Evolutionary conservation across 2,329 filamentous ascomycete species (phyloP).

Genomic region (Colletotrichum gigasporum): DNA sequence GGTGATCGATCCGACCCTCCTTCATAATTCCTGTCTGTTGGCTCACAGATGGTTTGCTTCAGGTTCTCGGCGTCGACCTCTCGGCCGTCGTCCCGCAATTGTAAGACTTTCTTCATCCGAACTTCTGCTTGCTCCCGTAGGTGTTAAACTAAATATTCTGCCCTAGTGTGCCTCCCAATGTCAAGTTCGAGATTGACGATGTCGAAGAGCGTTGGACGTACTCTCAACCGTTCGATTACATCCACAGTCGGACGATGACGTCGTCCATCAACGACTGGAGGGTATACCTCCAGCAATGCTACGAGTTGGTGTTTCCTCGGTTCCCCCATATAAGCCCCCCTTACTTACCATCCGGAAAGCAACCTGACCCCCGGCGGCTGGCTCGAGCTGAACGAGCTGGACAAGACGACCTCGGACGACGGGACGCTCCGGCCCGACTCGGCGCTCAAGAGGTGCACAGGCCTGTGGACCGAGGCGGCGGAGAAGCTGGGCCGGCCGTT

Average conservation of each 20-base stretch:
- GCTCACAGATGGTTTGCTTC: conserved; percentile 37
- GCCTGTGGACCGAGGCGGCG: conserved; percentile 46
- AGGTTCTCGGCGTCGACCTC: conserved; percentile 50
- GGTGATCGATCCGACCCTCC: too few relatives aligned
- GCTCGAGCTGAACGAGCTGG: conserved; percentile 43
- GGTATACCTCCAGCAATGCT: conserved; percentile 55
- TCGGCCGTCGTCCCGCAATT: conserved; percentile 50
- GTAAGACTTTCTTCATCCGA: conserved; percentile 53
- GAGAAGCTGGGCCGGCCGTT: conserved; percentile 46
- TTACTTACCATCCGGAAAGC: neutral
- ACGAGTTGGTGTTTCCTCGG: conserved; percentile 43
- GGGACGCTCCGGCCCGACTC: conserved; percentile 45
- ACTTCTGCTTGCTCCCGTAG: conserved; percentile 53
- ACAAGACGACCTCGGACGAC: conserved; percentile 42
- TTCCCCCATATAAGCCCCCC: neutral
- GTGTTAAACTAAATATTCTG: conserved; percentile 45
- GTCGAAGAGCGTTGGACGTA: conserved; percentile 60
- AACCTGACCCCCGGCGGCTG: conserved; percentile 51
- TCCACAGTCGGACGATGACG: conserved; percentile 61
- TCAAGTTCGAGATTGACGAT: conserved; percentile 65
- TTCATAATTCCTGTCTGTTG: conserved; percentile 25
- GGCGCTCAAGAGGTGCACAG: conserved; percentile 41
- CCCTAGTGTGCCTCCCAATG: conserved; percentile 63
- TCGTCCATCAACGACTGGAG: conserved; percentile 60
- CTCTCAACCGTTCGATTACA: conserved; percentile 61